Evolutionary conservation across 164 flowering plant species (phyloP).

Genomic region (Macadamia tetraphylla): DNA sequence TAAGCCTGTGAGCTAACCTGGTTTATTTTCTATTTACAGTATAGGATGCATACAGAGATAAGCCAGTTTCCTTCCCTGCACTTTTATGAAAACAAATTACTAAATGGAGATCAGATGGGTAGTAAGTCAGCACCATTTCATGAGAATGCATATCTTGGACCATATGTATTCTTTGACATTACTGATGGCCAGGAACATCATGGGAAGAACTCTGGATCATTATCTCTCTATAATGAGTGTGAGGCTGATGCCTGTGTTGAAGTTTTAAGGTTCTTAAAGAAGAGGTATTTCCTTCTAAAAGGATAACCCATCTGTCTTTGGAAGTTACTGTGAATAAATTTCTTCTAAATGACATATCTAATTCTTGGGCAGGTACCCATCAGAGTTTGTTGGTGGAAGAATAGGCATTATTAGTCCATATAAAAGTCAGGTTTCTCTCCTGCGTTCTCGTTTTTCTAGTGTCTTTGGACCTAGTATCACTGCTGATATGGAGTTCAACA

Average conservation of each 20-base stretch:
- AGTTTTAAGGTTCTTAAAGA: constrained; percentile 54
- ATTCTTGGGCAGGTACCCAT: constrained; percentile 48
- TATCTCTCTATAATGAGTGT: constrained; percentile 70
- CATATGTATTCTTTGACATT: constrained; percentile 83
- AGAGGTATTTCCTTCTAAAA: constrained; percentile 37
- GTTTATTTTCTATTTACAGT: constrained; percentile 40
- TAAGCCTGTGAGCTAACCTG: background rate
- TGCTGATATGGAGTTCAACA: constrained; percentile 82
- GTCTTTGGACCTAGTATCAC: constrained; percentile 65
- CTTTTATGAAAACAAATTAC: constrained; percentile 77
- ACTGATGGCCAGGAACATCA: constrained; percentile 72
- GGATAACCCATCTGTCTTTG: background rate
- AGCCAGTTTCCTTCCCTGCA: constrained; percentile 82
- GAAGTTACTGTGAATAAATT: background rate
- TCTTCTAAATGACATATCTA: background rate
- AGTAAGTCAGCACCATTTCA: constrained; percentile 69
- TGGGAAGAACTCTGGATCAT: constrained; percentile 52
- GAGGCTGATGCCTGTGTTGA: constrained; percentile 92
- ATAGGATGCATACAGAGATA: constrained; percentile 99
- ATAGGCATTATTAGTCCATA: constrained; percentile 93
- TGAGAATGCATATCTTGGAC: constrained; percentile 57
- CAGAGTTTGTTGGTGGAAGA: constrained; percentile 69
- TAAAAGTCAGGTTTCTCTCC: constrained; percentile 69
- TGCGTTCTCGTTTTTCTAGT: constrained; percentile 70
- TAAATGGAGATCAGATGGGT: constrained; percentile 58